Evolutionary conservation across 1,139 yeast species (phyloP).

Genomic region (Saccharomyces hybrid): DNA sequence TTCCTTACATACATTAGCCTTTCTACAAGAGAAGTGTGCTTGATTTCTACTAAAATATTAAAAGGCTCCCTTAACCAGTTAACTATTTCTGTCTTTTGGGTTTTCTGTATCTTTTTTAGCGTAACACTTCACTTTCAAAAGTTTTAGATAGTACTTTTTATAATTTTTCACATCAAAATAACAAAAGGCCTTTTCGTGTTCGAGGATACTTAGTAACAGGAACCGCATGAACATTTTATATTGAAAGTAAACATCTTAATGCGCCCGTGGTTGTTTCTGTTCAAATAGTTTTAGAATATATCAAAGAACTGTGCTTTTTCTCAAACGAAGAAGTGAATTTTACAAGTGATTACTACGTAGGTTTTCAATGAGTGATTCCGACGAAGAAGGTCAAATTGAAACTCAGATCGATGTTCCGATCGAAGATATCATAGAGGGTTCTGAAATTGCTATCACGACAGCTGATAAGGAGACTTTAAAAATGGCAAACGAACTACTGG

Average conservation of each 20-base stretch:
- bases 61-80: too few relatives aligned
- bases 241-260: not conserved
- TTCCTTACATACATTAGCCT: too few relatives aligned
- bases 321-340: not conserved
- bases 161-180: not conserved
- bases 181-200: not conserved
- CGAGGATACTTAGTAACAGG: not conserved
- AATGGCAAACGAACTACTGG: slow-evolving; percentile 23
- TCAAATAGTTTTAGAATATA: not conserved
- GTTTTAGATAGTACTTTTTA: not conserved
- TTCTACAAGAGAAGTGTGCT: too few relatives aligned
- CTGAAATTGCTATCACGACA: not conserved
- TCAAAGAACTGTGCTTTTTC: not conserved
- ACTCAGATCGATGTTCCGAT: not conserved
- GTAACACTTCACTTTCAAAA: too few relatives aligned
- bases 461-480: slow-evolving; percentile 12
- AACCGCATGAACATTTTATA: not conserved
- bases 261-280: not conserved
- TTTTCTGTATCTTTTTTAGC: too few relatives aligned
- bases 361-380: not conserved
- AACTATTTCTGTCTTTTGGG: too few relatives aligned
- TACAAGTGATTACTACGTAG: not conserved
- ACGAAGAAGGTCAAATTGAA: not conserved
- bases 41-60: too few relatives aligned
- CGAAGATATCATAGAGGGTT: not conserved